Base-by-base conservation (phyloP, 2,329 filamentous ascomycete genomes). In the Phaeophleospora eucalypticola region DNA sequence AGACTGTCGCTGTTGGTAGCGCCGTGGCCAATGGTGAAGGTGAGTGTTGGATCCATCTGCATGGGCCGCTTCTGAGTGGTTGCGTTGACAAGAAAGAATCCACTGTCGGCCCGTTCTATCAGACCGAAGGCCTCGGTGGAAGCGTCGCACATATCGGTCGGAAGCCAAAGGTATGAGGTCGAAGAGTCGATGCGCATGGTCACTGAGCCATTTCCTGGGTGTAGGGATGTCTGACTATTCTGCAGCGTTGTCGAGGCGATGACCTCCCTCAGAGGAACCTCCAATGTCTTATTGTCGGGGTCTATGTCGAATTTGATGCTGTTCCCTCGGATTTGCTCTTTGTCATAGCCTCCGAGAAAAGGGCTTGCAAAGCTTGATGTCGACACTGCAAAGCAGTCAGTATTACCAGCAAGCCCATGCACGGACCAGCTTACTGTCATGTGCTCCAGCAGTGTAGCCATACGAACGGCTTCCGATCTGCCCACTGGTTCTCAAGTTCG, bases 401-500 rank as follows among this genome's bases (percentile, higher is more conserved):
- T 8, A 18, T 9, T 38, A 19, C 4, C 7, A 16, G 15, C 6
- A 2, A 15, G 10, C 18, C 35, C 21, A 10, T 43, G 32, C 46
- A 43, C 8, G 35, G 39, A 40, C 19, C 27, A 21, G 12, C 29
- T 2, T 37, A 21, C n/a, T 82, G 75, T 88, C 88, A 52, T 77
- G 76, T 17, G 83, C 82, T 14, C 85, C 85, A 34, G 84, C 84
- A 3, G 85, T 88, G 63, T 82, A 89, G 45, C 83, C 84, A 62
- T 84, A 89, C 38, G 81, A 85, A 51, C 86, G 75, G 61, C 84
- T 87, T 16, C 34, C 7, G 16, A 15, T n/a, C n/a, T n/a, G n/a
- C n/a, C n/a, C n/a, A n/a, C n/a, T n/a, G n/a, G n/a, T n/a, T n/a
- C n/a, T n/a, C n/a, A n/a, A n/a, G n/a, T n/a, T n/a, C n/a, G n/a